Base-by-base conservation (phyloP, 2,329 filamentous ascomycete genomes). In the Penicillium sp. region DNA sequence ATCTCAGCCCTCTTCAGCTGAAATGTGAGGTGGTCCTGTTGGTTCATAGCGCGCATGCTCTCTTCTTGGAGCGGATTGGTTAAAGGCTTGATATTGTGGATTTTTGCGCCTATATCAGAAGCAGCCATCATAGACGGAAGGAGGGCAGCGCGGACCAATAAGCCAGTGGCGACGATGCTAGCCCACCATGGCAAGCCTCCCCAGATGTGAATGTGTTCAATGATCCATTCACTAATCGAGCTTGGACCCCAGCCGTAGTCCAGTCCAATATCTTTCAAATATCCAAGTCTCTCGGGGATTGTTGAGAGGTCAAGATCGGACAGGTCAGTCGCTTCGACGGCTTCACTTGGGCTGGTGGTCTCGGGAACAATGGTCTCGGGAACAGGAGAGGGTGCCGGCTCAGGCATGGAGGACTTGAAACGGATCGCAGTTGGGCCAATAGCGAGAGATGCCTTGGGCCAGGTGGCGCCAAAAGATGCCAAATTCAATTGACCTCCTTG, bases 221-320 rank as follows among this genome's bases (percentile, higher is more conserved):
- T 71, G 2, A 80, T 18, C 76, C 78, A 90, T 70, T 96, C 78
- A 67, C 93, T 82, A 13, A 81, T 56, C 3, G 83, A 72, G 0
- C 89, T 87, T 4, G 87, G 81, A 13, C 91, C 91, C 74, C 75
- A 90, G 63, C 91, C 89, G 61, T 85, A 97, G 60, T 97, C 87
- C 18, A 98, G 74, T 3, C 93, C 93, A 9, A 97, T 75, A 6
- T 81, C 77, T 57, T 87, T 81, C 48, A 98, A 74, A 62, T 90
- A 96, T 52, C 93, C 93, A 48, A 95, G 80, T 41, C 81, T 76
- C 61, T 91, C 86, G 28, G 86, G 81, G 52, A 89, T 79, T 51
- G 78, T 71, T 50, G 82, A 75, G 35, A 75, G 60, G 47, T 64
- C 65, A 24, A 61, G 41, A 42, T 48, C 51, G 2, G 47, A 45